phyloP scores from a whole-genome alignment of 75 land plant genomes.

The Cunninghamia lanceolata region DNA sequence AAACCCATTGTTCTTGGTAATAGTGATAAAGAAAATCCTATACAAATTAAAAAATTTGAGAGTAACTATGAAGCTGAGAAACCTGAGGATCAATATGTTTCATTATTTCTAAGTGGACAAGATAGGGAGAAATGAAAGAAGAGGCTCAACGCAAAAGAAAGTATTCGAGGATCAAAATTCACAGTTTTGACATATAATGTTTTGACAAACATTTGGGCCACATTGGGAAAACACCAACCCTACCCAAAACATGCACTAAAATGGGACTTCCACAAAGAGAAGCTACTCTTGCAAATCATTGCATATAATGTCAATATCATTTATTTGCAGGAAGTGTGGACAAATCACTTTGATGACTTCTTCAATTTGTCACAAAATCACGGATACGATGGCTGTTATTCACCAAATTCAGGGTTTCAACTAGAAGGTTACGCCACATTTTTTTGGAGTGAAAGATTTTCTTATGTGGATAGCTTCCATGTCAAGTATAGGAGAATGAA shows the following conservation, averaged over 20 bases:
- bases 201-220: no score
- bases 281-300: not conserved
- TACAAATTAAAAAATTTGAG: conserved; percentile 53
- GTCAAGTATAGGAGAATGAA: no score
- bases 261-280: not conserved
- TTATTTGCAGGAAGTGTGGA: not conserved
- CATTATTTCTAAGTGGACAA: no score
- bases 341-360: not conserved
- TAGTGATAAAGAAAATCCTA: no score
- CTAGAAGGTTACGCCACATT: not conserved
- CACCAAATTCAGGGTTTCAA: not conserved
- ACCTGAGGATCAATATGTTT: conserved; percentile 43
- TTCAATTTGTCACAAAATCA: not conserved
- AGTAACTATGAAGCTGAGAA: conserved; percentile 51
- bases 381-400: not conserved
- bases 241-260: not conserved
- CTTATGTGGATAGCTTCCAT: no score
- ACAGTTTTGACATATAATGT: no score
- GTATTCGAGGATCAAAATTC: not conserved
- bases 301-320: not conserved
- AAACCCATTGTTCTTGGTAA: no score
- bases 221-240: not conserved
- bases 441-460: no score
- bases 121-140: no score
- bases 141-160: no score